A percentile compares a stretch with the other conserved stretches of the same genome.
phyloP scores from a whole-genome alignment of 106 monocot species.

The Dioscorea alata region DNA sequence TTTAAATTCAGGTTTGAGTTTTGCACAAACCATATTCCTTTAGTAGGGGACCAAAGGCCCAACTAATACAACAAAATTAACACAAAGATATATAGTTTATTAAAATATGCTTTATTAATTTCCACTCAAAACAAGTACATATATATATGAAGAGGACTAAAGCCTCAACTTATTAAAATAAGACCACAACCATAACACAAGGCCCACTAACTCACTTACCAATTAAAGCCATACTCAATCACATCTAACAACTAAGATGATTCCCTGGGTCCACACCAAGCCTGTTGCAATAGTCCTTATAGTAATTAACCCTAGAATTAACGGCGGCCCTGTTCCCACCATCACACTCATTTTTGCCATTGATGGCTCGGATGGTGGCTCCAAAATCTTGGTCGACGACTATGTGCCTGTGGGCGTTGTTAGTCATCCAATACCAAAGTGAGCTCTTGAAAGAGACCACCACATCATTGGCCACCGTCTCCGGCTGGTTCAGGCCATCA shows the following conservation, averaged over 20 bases:
- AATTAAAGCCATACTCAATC: too few relatives aligned
- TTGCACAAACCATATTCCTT: too few relatives aligned
- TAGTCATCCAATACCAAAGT: constrained; percentile 56
- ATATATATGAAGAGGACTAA: too few relatives aligned
- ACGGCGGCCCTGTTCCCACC: constrained; percentile 17
- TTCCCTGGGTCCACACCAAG: constrained; percentile 49
- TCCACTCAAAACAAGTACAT: too few relatives aligned
- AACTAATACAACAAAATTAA: too few relatives aligned
- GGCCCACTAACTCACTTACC: too few relatives aligned
- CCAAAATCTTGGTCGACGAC: constrained; percentile 43
- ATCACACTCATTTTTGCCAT: constrained; percentile 43
- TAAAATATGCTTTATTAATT: too few relatives aligned
- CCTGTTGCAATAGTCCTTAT: constrained; percentile 41
- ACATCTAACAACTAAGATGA: constrained; percentile 40
- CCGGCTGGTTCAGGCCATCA: constrained; percentile 41
- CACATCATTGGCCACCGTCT: constrained; percentile 34
- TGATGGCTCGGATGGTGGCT: constrained; percentile 52
- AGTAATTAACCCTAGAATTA: constrained; percentile 27
- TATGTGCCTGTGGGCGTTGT: constrained; percentile 20
- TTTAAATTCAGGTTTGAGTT: too few relatives aligned
- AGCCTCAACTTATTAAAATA: too few relatives aligned
- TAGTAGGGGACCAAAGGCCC: too few relatives aligned
- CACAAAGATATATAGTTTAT: too few relatives aligned
- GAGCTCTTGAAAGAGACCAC: constrained; percentile 41
- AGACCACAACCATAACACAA: too few relatives aligned